Percentiles rank a stretch among this genome's conserved stretches.
phyloP scores from a whole-genome alignment of 768 basidiomycete genomes.

The Tricholoma sp. region DNA sequence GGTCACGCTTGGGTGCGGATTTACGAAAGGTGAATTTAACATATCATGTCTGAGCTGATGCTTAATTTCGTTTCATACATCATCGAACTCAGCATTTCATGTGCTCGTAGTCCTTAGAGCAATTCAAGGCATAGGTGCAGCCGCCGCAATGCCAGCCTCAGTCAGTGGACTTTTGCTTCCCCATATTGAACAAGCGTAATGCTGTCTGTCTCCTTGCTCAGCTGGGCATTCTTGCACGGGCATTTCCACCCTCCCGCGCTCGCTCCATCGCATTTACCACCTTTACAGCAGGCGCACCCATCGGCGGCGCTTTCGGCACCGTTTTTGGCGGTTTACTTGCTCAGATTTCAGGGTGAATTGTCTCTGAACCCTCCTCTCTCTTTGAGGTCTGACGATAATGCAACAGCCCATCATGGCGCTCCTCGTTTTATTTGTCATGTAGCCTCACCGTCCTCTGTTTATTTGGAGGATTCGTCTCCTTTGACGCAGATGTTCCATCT shows the following conservation, averaged over 20 bases:
- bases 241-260: slow-evolving; percentile 61
- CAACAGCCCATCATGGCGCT: slow-evolving; percentile 57
- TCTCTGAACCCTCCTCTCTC: not conserved
- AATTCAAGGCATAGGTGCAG: slow-evolving; percentile 75
- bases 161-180: slow-evolving; percentile 33
- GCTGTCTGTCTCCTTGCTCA: slow-evolving; percentile 19
- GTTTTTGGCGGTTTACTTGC: slow-evolving; percentile 70
- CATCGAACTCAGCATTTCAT: slow-evolving; percentile 40
- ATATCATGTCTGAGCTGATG: not conserved
- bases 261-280: slow-evolving; percentile 78
- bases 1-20: slow-evolving; percentile 62
- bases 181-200: slow-evolving; percentile 1
- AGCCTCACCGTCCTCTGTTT: slow-evolving; percentile 51
- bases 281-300: slow-evolving; percentile 79
- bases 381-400: not conserved
- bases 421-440: slow-evolving; percentile 51
- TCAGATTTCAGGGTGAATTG: slow-evolving; percentile 38
- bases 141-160: slow-evolving; percentile 69
- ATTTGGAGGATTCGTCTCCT: slow-evolving; percentile 48
- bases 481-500: slow-evolving; percentile 54
- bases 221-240: slow-evolving; percentile 78
- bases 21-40: slow-evolving; percentile 42
- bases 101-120: slow-evolving; percentile 69
- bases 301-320: slow-evolving; percentile 71
- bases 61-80: not conserved